These are phyloP conservation scores for Trametes punicea DNA, from an alignment of 768 basidiomycete genomes.

Conservation along the genomic window DNA sequence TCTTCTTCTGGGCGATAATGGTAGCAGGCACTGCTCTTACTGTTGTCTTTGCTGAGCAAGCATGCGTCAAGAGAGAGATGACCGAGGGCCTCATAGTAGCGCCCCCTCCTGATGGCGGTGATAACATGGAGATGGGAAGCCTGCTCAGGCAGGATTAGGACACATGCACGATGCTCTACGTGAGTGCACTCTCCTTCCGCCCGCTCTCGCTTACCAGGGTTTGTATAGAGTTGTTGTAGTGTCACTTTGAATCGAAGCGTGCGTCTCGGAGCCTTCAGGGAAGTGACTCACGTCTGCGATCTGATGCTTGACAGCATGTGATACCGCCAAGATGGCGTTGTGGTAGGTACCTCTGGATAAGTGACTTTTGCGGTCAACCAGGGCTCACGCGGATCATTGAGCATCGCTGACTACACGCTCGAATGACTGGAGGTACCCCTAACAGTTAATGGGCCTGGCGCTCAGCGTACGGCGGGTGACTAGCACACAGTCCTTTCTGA, in stretches of 20 bases:
- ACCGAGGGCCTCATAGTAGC: slow-evolving; percentile 66
- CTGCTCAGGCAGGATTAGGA: slow-evolving; percentile 44
- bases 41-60: slow-evolving; percentile 82
- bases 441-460: not conserved
- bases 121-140: slow-evolving; percentile 49
- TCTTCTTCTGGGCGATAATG: slow-evolving; percentile 91
- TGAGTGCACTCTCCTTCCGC: not conserved
- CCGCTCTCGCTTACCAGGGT: not conserved
- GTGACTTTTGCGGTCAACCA: too few relatives aligned
- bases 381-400: too few relatives aligned
- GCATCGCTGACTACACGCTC: too few relatives aligned
- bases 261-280: too few relatives aligned
- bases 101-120: slow-evolving; percentile 43
- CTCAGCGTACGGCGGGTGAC: not conserved
- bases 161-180: not conserved
- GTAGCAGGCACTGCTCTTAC: slow-evolving; percentile 66
- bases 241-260: not conserved
- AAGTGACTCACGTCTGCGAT: too few relatives aligned
- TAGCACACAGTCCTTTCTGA: not conserved
- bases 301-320: too few relatives aligned
- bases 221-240: not conserved
- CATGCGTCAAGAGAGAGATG: slow-evolving; percentile 91
- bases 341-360: too few relatives aligned
- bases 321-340: too few relatives aligned
- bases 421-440: too few relatives aligned